Conservation (phyloP, 225 moss, liverwort and hornwort species). For the Physcomitrellopsis africana region DNA sequence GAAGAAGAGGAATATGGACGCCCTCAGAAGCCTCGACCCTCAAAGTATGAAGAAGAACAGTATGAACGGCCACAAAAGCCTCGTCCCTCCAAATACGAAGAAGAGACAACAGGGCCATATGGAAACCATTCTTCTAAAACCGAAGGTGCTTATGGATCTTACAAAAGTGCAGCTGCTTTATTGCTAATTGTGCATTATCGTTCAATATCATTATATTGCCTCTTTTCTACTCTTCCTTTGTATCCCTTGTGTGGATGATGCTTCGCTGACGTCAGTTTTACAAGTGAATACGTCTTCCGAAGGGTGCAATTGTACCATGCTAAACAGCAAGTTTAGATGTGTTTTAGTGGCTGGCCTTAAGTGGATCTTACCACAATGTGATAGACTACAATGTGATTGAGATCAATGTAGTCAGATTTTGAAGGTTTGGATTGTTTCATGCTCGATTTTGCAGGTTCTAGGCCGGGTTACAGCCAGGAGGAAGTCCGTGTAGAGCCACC, state of each 20-base stretch:
- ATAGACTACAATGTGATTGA: neutral
- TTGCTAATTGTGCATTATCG: neutral
- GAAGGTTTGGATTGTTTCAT: neutral
- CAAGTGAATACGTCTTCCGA: neutral
- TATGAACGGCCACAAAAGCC: slow-evolving; percentile 27
- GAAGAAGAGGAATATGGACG: slow-evolving; percentile 39
- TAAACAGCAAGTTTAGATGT: neutral
- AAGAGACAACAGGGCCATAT: slow-evolving; percentile 36
- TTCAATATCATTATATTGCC: too few relatives aligned
- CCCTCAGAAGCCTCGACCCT: slow-evolving; percentile 33
- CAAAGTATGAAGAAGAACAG: slow-evolving; percentile 34
- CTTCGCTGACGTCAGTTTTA: neutral
- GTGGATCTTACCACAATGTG: neutral
- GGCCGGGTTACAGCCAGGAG: slow-evolving; percentile 35
- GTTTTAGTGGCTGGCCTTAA: neutral
- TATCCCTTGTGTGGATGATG: neutral
- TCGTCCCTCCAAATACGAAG: slow-evolving; percentile 14
- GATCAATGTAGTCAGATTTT: slow-evolving; percentile 6
- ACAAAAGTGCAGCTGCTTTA: slow-evolving; percentile 31
- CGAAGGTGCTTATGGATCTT: slow-evolving; percentile 31
- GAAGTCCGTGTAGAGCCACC: slow-evolving; percentile 38
- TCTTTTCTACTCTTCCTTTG: neutral
- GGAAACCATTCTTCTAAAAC: slow-evolving; percentile 21
- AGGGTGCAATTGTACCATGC: neutral
- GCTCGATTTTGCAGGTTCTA: slow-evolving; percentile 26